These are phyloP conservation scores for Alternaria sp. DNA, from an alignment of 2,329 filamentous ascomycete genomes.

Conservation along the genomic window DNA sequence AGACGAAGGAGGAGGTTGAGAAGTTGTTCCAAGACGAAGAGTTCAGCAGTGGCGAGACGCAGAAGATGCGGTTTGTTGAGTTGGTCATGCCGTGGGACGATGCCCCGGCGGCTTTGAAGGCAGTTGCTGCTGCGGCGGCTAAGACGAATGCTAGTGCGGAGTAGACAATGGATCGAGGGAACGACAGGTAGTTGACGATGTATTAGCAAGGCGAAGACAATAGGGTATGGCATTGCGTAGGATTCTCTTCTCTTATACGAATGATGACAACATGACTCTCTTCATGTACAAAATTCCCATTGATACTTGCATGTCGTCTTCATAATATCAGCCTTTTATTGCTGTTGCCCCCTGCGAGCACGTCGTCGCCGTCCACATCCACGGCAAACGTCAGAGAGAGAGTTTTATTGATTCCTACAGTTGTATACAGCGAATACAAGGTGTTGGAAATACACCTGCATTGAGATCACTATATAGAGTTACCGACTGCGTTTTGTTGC, in stretches of 20 bases:
- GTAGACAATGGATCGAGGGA: not conserved
- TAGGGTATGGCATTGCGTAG: not conserved
- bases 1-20: constrained; percentile 72
- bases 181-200: not conserved
- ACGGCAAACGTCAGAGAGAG: too few relatives aligned
- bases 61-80: constrained; percentile 75
- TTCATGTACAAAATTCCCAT: not conserved
- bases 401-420: too few relatives aligned
- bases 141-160: constrained; percentile 61
- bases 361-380: too few relatives aligned
- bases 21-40: constrained; percentile 67
- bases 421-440: too few relatives aligned
- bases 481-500: too few relatives aligned
- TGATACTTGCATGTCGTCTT: too few relatives aligned
- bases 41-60: constrained; percentile 57
- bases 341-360: too few relatives aligned
- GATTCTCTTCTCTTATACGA: not conserved
- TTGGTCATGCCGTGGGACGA: constrained; percentile 81
- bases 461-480: too few relatives aligned
- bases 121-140: constrained; percentile 74
- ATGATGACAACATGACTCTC: not conserved
- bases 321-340: too few relatives aligned
- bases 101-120: constrained; percentile 71
- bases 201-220: not conserved
- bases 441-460: too few relatives aligned